Percentiles rank a stretch among this genome's conserved stretches.
Evolutionary conservation across 345 rosid species (phyloP).

Genomic region (Gossypium mustelinum): DNA sequence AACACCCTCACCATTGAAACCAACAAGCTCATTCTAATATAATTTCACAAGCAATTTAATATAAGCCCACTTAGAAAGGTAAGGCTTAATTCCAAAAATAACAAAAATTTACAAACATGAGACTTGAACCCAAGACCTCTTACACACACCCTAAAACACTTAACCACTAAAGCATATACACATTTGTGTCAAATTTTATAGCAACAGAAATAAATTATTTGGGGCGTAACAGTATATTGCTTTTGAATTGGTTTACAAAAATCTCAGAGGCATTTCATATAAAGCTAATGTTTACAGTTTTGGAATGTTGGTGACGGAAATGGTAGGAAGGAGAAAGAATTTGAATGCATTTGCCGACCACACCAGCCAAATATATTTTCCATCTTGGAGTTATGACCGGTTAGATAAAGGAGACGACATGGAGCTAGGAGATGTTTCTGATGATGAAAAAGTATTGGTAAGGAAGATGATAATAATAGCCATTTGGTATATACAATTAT

Average conservation of each 20-base stretch:
- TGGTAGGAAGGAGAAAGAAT: neutral
- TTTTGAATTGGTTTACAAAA: neutral
- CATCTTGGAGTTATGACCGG: neutral
- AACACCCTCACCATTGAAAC: too few species aligned
- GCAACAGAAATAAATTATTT: too few species aligned
- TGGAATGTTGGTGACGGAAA: neutral
- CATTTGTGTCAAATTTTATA: too few species aligned
- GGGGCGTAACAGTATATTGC: neutral
- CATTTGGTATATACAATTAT: slow-evolving; percentile 15
- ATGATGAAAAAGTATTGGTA: neutral
- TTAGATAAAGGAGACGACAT: neutral
- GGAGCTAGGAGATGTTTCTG: neutral
- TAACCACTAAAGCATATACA: too few species aligned
- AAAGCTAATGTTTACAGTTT: neutral
- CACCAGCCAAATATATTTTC: neutral
- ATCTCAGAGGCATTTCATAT: neutral
- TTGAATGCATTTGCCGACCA: neutral
- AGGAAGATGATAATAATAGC: slow-evolving; percentile 11
- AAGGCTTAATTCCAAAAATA: too few species aligned
- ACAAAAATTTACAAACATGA: too few species aligned
- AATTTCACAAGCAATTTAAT: too few species aligned
- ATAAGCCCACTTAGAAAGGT: too few species aligned
- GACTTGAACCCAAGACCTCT: too few species aligned
- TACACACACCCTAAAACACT: too few species aligned
- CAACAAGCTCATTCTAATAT: too few species aligned